Percentiles rank a stretch among this genome's conserved stretches.
phyloP scores from a whole-genome alignment of 345 rosid genomes.

The Gossypium arboreum region DNA sequence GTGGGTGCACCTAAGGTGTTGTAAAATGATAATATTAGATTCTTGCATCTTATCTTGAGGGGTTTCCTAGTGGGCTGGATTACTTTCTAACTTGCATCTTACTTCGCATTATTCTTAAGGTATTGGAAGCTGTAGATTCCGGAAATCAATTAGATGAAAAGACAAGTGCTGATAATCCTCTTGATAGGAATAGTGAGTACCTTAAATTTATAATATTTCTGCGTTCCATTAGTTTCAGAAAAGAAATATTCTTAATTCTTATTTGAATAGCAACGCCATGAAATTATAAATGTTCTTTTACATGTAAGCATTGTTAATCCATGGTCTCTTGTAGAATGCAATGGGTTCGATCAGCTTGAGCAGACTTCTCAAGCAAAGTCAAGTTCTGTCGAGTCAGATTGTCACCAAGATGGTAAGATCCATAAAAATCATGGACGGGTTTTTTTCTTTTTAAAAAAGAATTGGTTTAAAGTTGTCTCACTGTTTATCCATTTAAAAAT shows the following conservation, averaged over 20 bases:
- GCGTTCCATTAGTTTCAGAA: background rate
- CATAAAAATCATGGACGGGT: conserved; percentile 17
- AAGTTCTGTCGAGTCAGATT: conserved; percentile 50
- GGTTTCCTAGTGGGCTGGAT: background rate
- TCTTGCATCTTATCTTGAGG: background rate
- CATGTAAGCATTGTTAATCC: background rate
- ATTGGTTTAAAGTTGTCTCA: conserved; percentile 31
- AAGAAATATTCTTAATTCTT: background rate
- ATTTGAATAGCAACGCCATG: conserved; percentile 8
- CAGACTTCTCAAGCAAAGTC: conserved; percentile 31
- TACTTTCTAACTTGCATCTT: conserved; percentile 11
- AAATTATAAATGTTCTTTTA: background rate
- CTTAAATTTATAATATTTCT: background rate
- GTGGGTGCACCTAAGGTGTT: conserved; percentile 41
- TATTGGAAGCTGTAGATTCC: conserved; percentile 35
- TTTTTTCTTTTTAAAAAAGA: conserved; percentile 16
- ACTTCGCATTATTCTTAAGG: conserved; percentile 27
- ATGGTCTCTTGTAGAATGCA: conserved; percentile 43
- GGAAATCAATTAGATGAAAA: conserved; percentile 45
- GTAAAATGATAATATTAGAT: background rate
- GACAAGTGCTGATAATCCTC: conserved; percentile 29
- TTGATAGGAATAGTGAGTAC: conserved; percentile 49
- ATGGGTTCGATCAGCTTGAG: conserved; percentile 52
- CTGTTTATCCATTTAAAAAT: conserved; percentile 30
- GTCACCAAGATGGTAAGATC: conserved; percentile 70